A percentile compares a stretch with the other conserved stretches of the same genome.
phyloP scores from a whole-genome alignment of 139 green algal species.

The Gonium pectorale region DNA sequence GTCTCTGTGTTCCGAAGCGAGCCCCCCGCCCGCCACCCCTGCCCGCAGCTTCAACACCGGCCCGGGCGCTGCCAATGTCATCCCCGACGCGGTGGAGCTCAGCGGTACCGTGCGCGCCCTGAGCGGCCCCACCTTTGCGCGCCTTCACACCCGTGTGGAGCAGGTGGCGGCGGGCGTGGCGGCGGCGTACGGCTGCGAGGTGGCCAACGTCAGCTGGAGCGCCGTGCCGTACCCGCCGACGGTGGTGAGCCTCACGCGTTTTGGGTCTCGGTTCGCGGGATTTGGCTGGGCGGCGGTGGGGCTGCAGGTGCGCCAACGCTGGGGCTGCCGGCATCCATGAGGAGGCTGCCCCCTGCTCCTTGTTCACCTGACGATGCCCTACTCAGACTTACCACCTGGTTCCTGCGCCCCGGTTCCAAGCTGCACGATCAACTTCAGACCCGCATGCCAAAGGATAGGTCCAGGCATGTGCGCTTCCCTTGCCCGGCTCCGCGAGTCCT shows the following conservation, averaged over 20 bases:
- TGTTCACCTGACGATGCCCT: neutral
- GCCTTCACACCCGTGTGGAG: conserved; percentile 57
- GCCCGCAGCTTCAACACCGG: conserved; percentile 68
- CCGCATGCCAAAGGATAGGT: too few species aligned
- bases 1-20: too few species aligned
- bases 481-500: too few species aligned
- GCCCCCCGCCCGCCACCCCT: neutral
- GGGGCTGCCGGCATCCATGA: neutral
- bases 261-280: too few species aligned
- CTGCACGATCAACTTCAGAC: too few species aligned
- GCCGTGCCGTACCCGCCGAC: conserved; percentile 83
- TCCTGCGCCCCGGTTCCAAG: too few species aligned
- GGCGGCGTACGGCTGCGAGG: conserved; percentile 71
- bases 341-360: neutral
- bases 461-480: too few species aligned
- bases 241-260: conserved; percentile 73
- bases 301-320: neutral
- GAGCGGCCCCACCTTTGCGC: conserved; percentile 49
- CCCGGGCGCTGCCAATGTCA: conserved; percentile 85
- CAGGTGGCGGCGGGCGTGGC: conserved; percentile 50
- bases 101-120: conserved; percentile 73
- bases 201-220: conserved; percentile 73
- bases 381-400: too few species aligned
- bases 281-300: neutral
- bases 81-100: conserved; percentile 78